Evolutionary conservation across 2,329 filamentous ascomycete species (phyloP).

Genomic region (Endocalyx cinctus): DNA sequence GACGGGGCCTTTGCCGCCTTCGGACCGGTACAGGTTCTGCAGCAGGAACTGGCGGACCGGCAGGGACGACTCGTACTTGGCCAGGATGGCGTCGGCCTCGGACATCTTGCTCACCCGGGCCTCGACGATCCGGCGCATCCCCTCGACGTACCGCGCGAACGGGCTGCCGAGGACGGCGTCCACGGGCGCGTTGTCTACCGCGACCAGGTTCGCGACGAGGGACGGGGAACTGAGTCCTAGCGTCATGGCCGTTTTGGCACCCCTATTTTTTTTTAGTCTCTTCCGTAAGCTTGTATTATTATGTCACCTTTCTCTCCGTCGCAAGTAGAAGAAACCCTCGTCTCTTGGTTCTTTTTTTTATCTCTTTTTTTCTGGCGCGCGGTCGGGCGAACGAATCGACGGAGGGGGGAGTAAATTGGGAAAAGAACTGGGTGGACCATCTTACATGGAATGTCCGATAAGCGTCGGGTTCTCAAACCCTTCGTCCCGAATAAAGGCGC

Average conservation of each 20-base stretch:
- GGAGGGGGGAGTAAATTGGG: neutral
- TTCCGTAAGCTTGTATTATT: slow-evolving; percentile 1
- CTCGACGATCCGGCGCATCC: slow-evolving; percentile 77
- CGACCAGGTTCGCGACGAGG: slow-evolving; percentile 65
- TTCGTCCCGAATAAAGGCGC: slow-evolving; percentile 70
- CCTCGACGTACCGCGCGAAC: slow-evolving; percentile 76
- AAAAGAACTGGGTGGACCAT: slow-evolving; percentile 1
- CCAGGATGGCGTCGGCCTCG: slow-evolving; percentile 76
- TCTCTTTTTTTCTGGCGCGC: neutral
- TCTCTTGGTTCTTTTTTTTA: too few relatives aligned
- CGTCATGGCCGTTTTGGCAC: slow-evolving; percentile 89
- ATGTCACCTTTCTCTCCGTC: neutral
- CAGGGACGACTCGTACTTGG: slow-evolving; percentile 67
- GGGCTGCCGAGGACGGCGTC: slow-evolving; percentile 69
- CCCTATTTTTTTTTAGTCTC: slow-evolving; percentile 44
- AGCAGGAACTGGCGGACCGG: slow-evolving; percentile 87
- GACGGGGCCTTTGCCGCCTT: too few relatives aligned
- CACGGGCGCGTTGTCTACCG: slow-evolving; percentile 89
- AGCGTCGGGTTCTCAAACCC: slow-evolving; percentile 66
- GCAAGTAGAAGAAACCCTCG: too few relatives aligned
- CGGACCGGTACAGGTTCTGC: slow-evolving; percentile 69
- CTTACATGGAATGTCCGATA: slow-evolving; percentile 90
- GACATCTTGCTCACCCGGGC: slow-evolving; percentile 62
- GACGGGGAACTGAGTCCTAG: slow-evolving; percentile 69
- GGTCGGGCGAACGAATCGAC: too few relatives aligned